phyloP scores from a whole-genome alignment of 1,284 basidiomycete genomes.

The Phlebopus sp. region DNA sequence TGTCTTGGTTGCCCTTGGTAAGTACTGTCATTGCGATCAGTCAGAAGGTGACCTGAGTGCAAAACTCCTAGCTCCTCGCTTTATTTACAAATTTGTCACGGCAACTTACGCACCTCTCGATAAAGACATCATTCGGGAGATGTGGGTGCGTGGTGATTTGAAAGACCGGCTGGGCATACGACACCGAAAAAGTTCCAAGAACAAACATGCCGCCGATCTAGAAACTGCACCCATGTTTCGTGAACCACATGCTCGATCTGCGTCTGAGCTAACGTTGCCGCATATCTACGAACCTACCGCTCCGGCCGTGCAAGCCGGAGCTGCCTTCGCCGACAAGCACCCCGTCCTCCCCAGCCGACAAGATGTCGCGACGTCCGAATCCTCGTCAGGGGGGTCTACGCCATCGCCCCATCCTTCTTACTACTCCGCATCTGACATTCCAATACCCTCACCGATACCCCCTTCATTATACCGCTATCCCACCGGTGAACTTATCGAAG shows the following conservation, averaged over 20 bases:
- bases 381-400: background rate
- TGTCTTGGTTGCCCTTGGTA: slow-evolving; percentile 68
- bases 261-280: slow-evolving; percentile 50
- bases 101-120: slow-evolving; percentile 72
- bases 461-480: slow-evolving; percentile 47
- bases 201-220: slow-evolving; percentile 35
- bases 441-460: slow-evolving; percentile 57
- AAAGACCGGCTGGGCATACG: slow-evolving; percentile 79
- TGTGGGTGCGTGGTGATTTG: slow-evolving; percentile 83
- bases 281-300: slow-evolving; percentile 43
- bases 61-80: slow-evolving; percentile 60
- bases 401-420: slow-evolving; percentile 45
- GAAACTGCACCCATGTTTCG: slow-evolving; percentile 71
- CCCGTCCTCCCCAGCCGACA: slow-evolving; percentile 1
- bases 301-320: slow-evolving; percentile 33
- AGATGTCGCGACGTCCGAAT: slow-evolving; percentile 1
- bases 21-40: slow-evolving; percentile 23
- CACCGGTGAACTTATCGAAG: slow-evolving; percentile 37
- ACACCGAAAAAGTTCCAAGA: slow-evolving; percentile 51
- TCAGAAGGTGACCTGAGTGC: slow-evolving; percentile 18
- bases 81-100: slow-evolving; percentile 67
- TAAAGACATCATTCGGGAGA: slow-evolving; percentile 85
- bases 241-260: slow-evolving; percentile 58
- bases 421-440: slow-evolving; percentile 68
- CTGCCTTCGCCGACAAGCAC: slow-evolving; percentile 17